Percentiles rank a stretch among this genome's conserved stretches.
Conservation (phyloP, 305 asterid species). For the Salvia sclarea region DNA sequence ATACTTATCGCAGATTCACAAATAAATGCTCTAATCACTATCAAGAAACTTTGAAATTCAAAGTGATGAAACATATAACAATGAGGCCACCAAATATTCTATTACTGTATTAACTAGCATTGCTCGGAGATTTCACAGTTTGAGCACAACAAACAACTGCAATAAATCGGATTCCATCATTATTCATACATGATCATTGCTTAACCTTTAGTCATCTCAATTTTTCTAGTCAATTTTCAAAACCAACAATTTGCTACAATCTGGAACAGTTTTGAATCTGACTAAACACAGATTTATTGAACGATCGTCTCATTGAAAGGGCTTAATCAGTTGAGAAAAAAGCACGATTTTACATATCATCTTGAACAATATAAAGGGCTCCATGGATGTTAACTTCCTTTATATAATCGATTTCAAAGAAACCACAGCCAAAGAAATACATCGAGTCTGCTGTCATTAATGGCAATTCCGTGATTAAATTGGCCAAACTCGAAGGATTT, state of each 20-base stretch:
- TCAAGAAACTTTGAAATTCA: neutral
- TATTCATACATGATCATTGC: neutral
- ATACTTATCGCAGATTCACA: neutral
- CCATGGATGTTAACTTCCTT: neutral
- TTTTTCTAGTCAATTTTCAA: neutral
- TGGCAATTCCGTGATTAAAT: neutral
- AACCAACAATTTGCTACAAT: neutral
- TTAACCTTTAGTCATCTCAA: neutral
- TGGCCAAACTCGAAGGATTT: neutral
- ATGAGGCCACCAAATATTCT: neutral
- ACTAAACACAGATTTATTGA: neutral
- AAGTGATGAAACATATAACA: neutral
- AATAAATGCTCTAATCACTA: neutral
- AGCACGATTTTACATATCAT: neutral
- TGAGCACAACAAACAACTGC: conserved; percentile 1
- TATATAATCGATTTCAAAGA: neutral
- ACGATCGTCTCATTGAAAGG: neutral
- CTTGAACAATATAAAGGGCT: neutral
- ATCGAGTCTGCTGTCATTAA: neutral
- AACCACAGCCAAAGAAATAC: neutral
- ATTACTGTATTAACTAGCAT: neutral
- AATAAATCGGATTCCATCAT: neutral
- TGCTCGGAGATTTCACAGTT: neutral
- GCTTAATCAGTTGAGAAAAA: neutral
- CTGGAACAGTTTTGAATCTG: neutral